Conservation (phyloP, 192 early-diverging fungal genomes). For the Anaeromyces robustus region DNA sequence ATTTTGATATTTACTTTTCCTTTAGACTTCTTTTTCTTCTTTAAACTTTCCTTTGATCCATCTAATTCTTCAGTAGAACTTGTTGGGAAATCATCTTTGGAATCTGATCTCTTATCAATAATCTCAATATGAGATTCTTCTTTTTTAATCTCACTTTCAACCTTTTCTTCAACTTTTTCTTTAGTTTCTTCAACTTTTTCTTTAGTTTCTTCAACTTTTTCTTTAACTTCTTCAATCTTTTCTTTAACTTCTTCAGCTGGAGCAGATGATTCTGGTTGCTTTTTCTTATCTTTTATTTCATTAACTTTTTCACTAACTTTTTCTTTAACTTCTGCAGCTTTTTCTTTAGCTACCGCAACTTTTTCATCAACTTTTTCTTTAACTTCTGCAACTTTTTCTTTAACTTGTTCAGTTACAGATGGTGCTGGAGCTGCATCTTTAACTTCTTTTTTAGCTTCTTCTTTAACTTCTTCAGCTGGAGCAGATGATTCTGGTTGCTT, state of each 20-base stretch:
- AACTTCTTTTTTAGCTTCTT: neutral
- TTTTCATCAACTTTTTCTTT: neutral
- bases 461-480: neutral
- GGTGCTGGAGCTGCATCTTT: too few relatives aligned
- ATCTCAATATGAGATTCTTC: neutral
- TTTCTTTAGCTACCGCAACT: neutral
- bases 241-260: neutral
- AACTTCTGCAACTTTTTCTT: neutral
- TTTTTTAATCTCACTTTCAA: neutral
- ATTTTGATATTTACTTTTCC: too few relatives aligned
- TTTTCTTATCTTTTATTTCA: neutral
- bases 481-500: too few relatives aligned
- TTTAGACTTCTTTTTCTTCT: neutral
- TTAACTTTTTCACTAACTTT: neutral
- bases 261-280: too few relatives aligned
- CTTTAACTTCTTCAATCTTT: neutral
- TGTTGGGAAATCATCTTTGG: neutral
- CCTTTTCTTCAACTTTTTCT: neutral
- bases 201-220: too few relatives aligned
- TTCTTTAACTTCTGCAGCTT: neutral
- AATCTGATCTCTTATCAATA: neutral
- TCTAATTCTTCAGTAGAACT: neutral
- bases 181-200: neutral
- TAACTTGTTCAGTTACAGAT: neutral
- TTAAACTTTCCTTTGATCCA: neutral